Conservation (phyloP, 192 early-diverging fungal genomes). For the Dissophora ornata region DNA sequence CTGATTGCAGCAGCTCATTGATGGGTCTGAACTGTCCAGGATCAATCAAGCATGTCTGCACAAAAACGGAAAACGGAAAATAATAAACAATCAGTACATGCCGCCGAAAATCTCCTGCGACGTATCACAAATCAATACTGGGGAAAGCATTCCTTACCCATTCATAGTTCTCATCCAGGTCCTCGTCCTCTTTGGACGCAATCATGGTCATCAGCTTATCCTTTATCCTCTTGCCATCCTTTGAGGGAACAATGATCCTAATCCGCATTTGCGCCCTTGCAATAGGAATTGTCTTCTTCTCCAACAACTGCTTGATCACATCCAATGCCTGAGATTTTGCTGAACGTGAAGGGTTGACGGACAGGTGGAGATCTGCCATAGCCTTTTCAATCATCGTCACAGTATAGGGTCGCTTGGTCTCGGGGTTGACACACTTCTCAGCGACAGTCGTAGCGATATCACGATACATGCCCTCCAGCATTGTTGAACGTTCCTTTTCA, state of each 20-base stretch:
- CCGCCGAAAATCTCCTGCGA: too few species aligned
- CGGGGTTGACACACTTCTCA: conserved; percentile 95
- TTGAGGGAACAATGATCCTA: conserved; percentile 80
- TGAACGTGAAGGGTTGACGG: conserved; percentile 86
- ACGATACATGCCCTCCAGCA: conserved; percentile 82
- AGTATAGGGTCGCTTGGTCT: conserved; percentile 94
- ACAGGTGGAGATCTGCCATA: conserved; percentile 93
- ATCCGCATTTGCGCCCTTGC: conserved; percentile 94
- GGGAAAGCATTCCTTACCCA: conserved; percentile 73
- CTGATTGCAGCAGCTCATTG: conserved; percentile 84
- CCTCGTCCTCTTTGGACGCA: conserved; percentile 79
- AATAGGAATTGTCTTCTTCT: conserved; percentile 91
- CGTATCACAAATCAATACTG: too few species aligned
- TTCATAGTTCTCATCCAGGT: conserved; percentile 85
- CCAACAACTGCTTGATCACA: conserved; percentile 92
- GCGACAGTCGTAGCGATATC: conserved; percentile 98
- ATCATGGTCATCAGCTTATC: conserved; percentile 75
- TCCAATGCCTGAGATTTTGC: conserved; percentile 96
- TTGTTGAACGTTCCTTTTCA: conserved; percentile 93
- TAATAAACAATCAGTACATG: too few species aligned
- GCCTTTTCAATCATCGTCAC: conserved; percentile 99
- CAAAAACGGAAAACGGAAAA: neutral
- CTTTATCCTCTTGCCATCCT: conserved; percentile 90
- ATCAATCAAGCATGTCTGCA: conserved; percentile 84
- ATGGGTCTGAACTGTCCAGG: conserved; percentile 91